These are phyloP conservation scores for Eucalyptus cloeziana DNA, from an alignment of 345 rosid species.

Conservation along the genomic window DNA sequence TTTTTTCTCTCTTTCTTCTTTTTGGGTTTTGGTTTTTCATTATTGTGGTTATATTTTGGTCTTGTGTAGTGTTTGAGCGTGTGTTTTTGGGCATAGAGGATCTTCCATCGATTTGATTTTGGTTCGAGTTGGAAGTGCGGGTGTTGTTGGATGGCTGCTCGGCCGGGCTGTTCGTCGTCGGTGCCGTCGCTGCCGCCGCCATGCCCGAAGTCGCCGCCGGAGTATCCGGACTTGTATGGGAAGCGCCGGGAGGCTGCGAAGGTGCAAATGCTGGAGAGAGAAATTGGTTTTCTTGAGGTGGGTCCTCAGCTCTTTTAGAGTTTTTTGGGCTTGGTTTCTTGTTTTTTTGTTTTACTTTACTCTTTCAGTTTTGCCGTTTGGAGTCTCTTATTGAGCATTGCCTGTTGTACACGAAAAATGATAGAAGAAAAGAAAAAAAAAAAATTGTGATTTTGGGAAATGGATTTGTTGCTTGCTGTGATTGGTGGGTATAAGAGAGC, in stretches of 20 bases:
- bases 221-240: slow-evolving; percentile 92
- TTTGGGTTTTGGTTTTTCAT: not conserved
- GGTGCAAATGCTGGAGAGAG: slow-evolving; percentile 87
- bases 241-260: slow-evolving; percentile 71
- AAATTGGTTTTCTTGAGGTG: slow-evolving; percentile 86
- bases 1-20: not conserved
- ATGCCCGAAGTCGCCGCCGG: slow-evolving; percentile 82
- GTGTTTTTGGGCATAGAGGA: not conserved
- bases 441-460: not conserved
- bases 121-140: not conserved
- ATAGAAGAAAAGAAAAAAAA: not conserved
- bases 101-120: not conserved
- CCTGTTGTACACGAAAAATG: not conserved
- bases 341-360: not conserved
- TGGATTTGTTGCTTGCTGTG: not conserved
- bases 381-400: not conserved
- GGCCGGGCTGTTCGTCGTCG: slow-evolving; percentile 12
- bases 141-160: slow-evolving; percentile 22
- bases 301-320: not conserved
- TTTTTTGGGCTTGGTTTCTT: not conserved
- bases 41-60: not conserved
- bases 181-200: slow-evolving; percentile 51
- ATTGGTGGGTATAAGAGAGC: not conserved
- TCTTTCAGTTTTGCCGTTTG: not conserved
- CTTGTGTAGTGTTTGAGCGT: not conserved